Evolutionary conservation across 495 filamentous ascomycete species (phyloP), one percentile per base, ranked within the genome.

Genomic region (Hyaloscypha hepaticicola): DNA sequence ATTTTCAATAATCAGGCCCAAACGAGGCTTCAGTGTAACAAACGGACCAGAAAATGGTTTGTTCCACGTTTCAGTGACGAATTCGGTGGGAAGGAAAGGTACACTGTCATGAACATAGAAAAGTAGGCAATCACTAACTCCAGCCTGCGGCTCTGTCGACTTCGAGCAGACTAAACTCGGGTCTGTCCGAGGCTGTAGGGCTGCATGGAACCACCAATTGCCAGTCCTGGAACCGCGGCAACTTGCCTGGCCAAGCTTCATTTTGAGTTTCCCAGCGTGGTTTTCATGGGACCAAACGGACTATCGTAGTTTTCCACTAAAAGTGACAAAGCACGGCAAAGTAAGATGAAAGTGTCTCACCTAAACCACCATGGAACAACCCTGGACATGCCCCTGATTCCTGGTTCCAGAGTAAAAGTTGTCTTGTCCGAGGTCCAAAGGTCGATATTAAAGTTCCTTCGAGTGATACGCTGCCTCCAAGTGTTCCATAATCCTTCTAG

Each of bases 1-100:
- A 1, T 7, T 64, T 26, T 61, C 59, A 41, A 61, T 24, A 60
- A 24, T 61, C 52, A 27, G 55, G 53, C 60, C 38, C 31, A 55
- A 57, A 61, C 33, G 50, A 65, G 68, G 68, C 68, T 58, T 58
- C 53, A 38, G 64, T 70, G 64, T 60, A 38, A 70, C 68, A 56
- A 62, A 52, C 28, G 24, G 28, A 56, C 22, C 3, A 45, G 34
- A 34, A 22, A 63, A 38, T 65, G 48, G 61, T 64, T 65, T 67
- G 65, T 58, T 65, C 64, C 61, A 65, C 57, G 57, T 67, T 60
- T 62, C 31, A 33, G 25, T 52, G 25, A 59, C 16, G 29, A 55
- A 38, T 45, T 38, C 28, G 50, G 51, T 21, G 26, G 16, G 25
- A 61, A 28, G 19, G 34, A 61, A 60, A 12, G 26, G 25, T 27